phyloP scores from a whole-genome alignment of 1,284 basidiomycete species.

The Exobasidium rhododendri region DNA sequence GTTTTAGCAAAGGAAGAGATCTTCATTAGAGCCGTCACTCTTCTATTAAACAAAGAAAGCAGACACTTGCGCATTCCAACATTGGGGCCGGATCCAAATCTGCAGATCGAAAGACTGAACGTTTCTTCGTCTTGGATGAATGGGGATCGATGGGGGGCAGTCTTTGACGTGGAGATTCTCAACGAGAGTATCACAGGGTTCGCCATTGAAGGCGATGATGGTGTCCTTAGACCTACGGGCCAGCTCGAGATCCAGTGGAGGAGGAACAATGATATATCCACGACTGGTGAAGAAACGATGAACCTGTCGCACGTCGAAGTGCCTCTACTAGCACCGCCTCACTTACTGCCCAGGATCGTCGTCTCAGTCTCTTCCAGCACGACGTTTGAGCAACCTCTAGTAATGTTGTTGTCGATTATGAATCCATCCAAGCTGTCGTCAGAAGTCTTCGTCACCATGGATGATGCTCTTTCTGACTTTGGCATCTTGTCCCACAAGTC shows the following conservation, averaged over 20 bases:
- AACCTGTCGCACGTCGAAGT: conserved; percentile 11
- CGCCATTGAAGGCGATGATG: conserved; percentile 6
- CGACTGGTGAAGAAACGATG: background rate
- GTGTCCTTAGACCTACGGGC: conserved; percentile 13
- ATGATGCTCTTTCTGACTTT: conserved; percentile 7
- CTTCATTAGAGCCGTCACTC: conserved; percentile 2
- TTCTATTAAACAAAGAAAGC: conserved; percentile 10
- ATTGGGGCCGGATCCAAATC: background rate
- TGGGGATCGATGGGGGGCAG: conserved; percentile 16
- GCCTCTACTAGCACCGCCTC: conserved; percentile 17
- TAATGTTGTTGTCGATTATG: conserved; percentile 12
- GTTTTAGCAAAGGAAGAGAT: conserved; percentile 3
- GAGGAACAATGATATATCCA: background rate
- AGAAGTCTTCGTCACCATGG: conserved; percentile 9
- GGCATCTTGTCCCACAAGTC: conserved; percentile 3
- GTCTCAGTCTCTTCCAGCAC: conserved; percentile 14
- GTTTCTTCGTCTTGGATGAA: conserved; percentile 8
- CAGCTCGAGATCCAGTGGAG: conserved; percentile 12
- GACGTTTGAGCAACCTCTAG: conserved; percentile 8
- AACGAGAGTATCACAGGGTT: conserved; percentile 2
- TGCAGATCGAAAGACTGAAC: background rate
- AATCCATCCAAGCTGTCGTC: conserved; percentile 6
- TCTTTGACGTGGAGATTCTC: conserved; percentile 16
- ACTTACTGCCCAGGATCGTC: conserved; percentile 12
- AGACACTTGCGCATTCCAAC: conserved; percentile 6